Conservation (phyloP, 2,329 filamentous ascomycete species). For the Davidsoniella virescens region DNA sequence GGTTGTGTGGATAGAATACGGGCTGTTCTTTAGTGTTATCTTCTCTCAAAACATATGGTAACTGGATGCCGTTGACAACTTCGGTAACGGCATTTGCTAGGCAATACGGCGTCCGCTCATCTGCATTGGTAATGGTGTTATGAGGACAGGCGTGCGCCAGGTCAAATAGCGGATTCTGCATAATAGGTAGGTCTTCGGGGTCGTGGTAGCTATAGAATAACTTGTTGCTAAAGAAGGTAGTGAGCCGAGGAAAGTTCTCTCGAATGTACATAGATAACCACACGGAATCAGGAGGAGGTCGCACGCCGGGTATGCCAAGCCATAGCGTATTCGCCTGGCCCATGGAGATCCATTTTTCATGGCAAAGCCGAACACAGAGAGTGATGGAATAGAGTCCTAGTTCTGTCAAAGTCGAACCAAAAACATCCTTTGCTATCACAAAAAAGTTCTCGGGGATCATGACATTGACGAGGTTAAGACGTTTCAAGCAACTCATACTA, state of each 20-base stretch:
- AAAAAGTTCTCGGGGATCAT: no score
- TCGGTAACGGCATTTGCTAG: slow-evolving; percentile 8
- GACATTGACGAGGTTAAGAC: no score
- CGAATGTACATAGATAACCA: slow-evolving; percentile 30
- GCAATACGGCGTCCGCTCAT: background rate
- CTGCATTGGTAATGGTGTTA: background rate
- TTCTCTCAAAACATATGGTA: background rate
- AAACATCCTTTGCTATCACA: no score
- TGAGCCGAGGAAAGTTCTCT: slow-evolving; percentile 21
- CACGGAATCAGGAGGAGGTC: slow-evolving; percentile 21
- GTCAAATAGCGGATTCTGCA: background rate
- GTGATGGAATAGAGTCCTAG: background rate
- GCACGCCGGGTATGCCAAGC: slow-evolving; percentile 29
- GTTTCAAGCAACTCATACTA: no score
- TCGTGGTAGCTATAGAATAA: slow-evolving; percentile 24
- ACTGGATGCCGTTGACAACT: slow-evolving; percentile 8
- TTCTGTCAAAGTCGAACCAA: no score
- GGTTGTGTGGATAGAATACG: background rate
- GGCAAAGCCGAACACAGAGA: no score
- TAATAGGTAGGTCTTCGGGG: slow-evolving; percentile 27
- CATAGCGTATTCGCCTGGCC: slow-evolving; percentile 19
- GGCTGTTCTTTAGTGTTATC: background rate
- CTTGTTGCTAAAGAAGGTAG: no score
- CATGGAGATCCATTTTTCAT: background rate
- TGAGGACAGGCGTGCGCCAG: background rate